Percentiles rank a stretch among this genome's conserved stretches.
Evolutionary conservation across 2,329 filamentous ascomycete species (phyloP).

Genomic region (Aureobasidium sp.): DNA sequence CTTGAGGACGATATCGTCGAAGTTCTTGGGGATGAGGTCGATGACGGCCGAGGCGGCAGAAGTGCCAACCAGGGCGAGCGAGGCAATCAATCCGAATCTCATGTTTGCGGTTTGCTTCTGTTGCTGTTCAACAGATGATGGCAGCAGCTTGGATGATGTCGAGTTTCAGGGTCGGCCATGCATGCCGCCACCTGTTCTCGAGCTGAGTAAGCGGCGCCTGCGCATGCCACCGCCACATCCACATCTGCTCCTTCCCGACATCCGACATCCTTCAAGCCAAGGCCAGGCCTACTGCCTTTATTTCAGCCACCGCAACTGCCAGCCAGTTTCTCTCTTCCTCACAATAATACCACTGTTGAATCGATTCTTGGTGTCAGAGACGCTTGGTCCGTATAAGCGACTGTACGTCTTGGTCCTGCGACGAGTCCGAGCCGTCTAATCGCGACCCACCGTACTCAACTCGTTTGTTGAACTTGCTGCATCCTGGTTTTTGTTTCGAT

Average conservation of each 20-base stretch:
- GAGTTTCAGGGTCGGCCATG: not conserved
- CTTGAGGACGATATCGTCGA: slow-evolving; percentile 81
- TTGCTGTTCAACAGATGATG: not conserved
- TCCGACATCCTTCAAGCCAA: not conserved
- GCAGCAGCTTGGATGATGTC: not conserved
- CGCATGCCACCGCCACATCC: not conserved
- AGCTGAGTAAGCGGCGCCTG: slow-evolving; percentile 4
- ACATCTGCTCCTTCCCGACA: not conserved
- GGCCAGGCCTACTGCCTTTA: not conserved
- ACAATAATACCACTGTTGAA: not conserved
- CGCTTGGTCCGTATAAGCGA: not conserved
- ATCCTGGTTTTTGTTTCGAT: not conserved
- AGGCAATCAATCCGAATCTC: slow-evolving; percentile 33
- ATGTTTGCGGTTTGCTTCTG: slow-evolving; percentile 12
- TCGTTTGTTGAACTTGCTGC: not conserved
- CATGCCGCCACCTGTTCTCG: slow-evolving; percentile 12
- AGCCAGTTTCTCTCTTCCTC: not conserved
- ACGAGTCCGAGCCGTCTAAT: no score
- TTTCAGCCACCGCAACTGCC: not conserved
- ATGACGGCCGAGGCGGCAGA: slow-evolving; percentile 75
- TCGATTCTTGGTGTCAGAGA: not conserved
- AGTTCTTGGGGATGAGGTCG: slow-evolving; percentile 84
- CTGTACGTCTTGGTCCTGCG: not conserved
- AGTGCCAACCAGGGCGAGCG: slow-evolving; percentile 43
- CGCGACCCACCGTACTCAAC: not conserved